Base-by-base conservation (phyloP, 1,284 basidiomycete genomes). In the Trichosporon sp. region DNA sequence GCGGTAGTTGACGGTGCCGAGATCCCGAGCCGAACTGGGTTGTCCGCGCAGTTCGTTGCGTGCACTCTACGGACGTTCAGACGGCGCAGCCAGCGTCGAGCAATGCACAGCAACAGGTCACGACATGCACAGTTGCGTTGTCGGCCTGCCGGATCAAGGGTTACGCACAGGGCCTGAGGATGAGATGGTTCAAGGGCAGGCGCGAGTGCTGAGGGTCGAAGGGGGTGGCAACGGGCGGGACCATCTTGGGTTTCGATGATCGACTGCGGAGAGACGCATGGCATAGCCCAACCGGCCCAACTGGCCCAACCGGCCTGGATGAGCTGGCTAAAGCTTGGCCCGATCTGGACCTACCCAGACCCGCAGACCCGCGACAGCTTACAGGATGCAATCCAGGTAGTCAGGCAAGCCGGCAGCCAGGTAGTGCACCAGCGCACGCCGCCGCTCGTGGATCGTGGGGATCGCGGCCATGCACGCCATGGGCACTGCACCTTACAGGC, bases 231-330 rank as follows among this genome's bases (percentile, higher is more conserved):
- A 63, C 59, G 59, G 59, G 12, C 59, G 59, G 59, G 59, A 63
- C 59, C 59, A 63, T 63, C 59, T 63, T 63, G 31, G 59, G 59
- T 63, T 63, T 63, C 19, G 31, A 35, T 35, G 59, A 35, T 63
- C 59, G 59, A 63, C 59, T 63, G 59, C 59, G 59, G 59, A 63
- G 59, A 35, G 31, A 32, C 59, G 59, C 59, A 63, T 63, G 59
- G 59, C 59, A 8, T 63, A 31, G 56, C 32, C 31, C 32, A 35
- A 37, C 35, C 35, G 5, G 19, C 31, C 19, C 59, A 35, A 8
- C 31, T 32, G 32, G 14, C 12, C 31, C 31, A 12, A 35, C 56
- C 10, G 7, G 54, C 21, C 54, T 31, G 26, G 11, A 21, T 19
- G 35, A 4, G 6, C 31, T 16, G 31, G 4, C 31, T 14, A 11